Base-by-base conservation (phyloP, 2,329 filamentous ascomycete species). In the Fusarium buxicola region DNA sequence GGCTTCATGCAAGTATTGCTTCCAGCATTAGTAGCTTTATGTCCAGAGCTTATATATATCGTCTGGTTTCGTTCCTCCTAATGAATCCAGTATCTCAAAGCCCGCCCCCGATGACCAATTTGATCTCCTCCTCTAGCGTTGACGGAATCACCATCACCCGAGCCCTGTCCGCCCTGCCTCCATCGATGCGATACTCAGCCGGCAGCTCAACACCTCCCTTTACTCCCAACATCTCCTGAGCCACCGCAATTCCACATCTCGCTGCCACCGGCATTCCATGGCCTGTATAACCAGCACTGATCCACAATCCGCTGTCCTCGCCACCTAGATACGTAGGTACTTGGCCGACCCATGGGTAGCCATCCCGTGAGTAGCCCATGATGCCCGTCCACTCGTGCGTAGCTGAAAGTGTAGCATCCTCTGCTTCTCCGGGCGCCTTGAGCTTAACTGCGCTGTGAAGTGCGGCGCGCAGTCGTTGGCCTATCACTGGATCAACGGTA, bases 241-340 rank as follows among this genome's bases (percentile, higher is more conserved):
- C 89, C 11, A 86, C 84, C 2, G 86, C 86, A 56, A 87, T 84
- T 2, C 84, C 91, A 66, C 85, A 87, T 35, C 92, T 77, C 60
- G 88, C 87, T 13, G 89, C 86, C 66, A 89, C 87, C 16, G 90
- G 89, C 90, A 93, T 92, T 0, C 91, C 91, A 73, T 94, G 91
- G 0, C 88, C 89, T 6, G 88, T 89, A 69, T 89, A 92, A 4
- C 88, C 90, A 3, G 82, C 89, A 59, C 83, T 84, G 11, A 92
- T 63, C 78, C 82, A 92, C 50, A 92, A 64, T 0, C 88, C 87
- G 3, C 80, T 55, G 8, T 65, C 60, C 11, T 58, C 71, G 15
- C 75, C 78, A n/a, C 82, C 86, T 6, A 83, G 64, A 7, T 73
- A 69, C 31, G 75, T 76, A 1, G 88, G 87, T n/a, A 93, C 84